These are phyloP conservation scores for Avena sativa DNA, from an alignment of 176 grass and related monocot genomes.

Conservation along the genomic window DNA sequence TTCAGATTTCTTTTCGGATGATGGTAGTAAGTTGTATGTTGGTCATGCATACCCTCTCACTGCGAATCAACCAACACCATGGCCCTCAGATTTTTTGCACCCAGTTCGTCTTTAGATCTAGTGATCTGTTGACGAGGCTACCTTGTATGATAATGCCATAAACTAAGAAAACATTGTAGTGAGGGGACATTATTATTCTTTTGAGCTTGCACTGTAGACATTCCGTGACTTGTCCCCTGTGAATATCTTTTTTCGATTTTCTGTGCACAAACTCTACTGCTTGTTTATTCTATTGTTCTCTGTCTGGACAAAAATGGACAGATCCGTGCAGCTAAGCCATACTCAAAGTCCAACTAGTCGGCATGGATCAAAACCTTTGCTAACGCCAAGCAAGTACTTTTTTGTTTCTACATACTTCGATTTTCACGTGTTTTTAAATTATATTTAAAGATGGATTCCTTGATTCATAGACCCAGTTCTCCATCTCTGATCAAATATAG, in stretches of 20 bases:
- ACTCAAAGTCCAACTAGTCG: background rate
- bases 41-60: background rate
- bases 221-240: background rate
- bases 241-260: background rate
- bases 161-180: background rate
- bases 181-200: background rate
- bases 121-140: background rate
- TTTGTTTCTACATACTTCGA: slow-evolving; percentile 4
- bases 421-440: background rate
- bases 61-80: background rate
- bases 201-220: background rate
- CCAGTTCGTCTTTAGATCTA: slow-evolving; percentile 17
- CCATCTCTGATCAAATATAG: slow-evolving; percentile 20
- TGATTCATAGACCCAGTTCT: background rate
- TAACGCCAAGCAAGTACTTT: background rate
- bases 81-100: background rate
- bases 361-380: slow-evolving; percentile 14
- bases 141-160: background rate
- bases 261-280: background rate
- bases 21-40: background rate
- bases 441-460: background rate
- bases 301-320: background rate
- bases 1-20: slow-evolving; percentile 1
- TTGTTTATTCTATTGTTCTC: background rate
- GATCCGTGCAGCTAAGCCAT: background rate